These are phyloP conservation scores for Sequoia sempervirens DNA, from an alignment of 75 land plant species.

Conservation along the genomic window DNA sequence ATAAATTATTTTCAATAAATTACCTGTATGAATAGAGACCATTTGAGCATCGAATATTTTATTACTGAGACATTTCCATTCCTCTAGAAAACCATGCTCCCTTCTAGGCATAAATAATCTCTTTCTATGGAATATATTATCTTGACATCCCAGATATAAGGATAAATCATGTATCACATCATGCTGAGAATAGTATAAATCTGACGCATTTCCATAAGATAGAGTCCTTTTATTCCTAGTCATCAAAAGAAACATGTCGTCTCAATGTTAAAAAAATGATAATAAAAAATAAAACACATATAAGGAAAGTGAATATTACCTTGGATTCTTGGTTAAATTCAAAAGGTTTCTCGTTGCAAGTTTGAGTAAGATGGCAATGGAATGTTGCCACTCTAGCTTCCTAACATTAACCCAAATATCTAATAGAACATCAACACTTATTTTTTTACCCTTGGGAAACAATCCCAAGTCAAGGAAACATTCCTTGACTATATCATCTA, in stretches of 20 bases:
- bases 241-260: not conserved
- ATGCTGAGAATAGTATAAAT: constrained; percentile 48
- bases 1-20: no score
- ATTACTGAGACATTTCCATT: constrained; percentile 12
- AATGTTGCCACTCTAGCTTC: no score
- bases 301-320: not conserved
- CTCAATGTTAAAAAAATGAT: not conserved
- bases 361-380: no score
- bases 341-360: no score
- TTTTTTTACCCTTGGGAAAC: constrained; percentile 52
- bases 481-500: constrained; percentile 26
- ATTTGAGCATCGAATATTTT: constrained; percentile 42
- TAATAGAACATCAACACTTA: constrained; percentile 44
- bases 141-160: no score
- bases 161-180: constrained; percentile 4
- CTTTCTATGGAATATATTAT: no score
- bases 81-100: constrained; percentile 24
- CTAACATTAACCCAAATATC: not conserved
- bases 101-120: constrained; percentile 46
- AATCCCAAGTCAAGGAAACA: constrained; percentile 59
- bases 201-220: constrained; percentile 29
- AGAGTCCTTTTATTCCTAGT: not conserved
- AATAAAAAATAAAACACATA: not conserved
- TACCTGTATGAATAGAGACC: constrained; percentile 65
- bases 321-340: constrained; percentile 27